A percentile compares a stretch with the other conserved stretches of the same genome.
Conservation (phyloP, 2,329 filamentous ascomycete genomes). For the Penicillium brasilianum region DNA sequence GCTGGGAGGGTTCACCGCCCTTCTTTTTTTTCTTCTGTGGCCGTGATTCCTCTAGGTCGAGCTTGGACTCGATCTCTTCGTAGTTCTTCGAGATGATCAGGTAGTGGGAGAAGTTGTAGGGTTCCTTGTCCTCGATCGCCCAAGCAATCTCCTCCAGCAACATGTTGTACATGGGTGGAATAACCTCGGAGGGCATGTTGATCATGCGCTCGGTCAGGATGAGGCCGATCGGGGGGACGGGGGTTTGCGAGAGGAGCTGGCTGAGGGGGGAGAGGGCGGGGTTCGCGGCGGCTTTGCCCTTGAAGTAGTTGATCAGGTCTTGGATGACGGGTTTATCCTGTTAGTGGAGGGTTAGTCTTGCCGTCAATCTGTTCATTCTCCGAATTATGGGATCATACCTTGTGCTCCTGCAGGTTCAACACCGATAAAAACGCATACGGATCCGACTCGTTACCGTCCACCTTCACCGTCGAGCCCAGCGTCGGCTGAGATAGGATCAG, state of each 20-base stretch:
- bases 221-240: conserved; percentile 72
- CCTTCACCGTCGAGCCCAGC: conserved; percentile 93
- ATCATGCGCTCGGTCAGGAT: conserved; percentile 92
- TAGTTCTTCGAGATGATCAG: conserved; percentile 92
- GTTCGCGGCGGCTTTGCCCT: conserved; percentile 58
- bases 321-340: conserved; percentile 73
- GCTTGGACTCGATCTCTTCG: conserved; percentile 78
- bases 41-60: conserved; percentile 69
- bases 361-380: neutral
- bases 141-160: conserved; percentile 87
- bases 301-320: conserved; percentile 73
- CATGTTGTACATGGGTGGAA: conserved; percentile 94
- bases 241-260: conserved; percentile 60
- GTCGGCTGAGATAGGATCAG: conserved; percentile 84
- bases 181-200: conserved; percentile 93
- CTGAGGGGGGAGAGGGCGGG: conserved; percentile 62
- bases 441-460: conserved; percentile 91
- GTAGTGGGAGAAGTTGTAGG: conserved; percentile 92
- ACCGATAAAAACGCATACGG: conserved; percentile 91
- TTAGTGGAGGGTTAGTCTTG: neutral
- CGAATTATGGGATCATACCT: conserved; percentile 41
- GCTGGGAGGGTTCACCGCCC: conserved; percentile 54
- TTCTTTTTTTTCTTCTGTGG: conserved; percentile 72
- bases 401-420: conserved; percentile 79
- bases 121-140: conserved; percentile 87